Percentiles rank a stretch among this genome's conserved stretches.
Evolutionary conservation across 2,329 filamentous ascomycete species (phyloP).

Genomic region (Fusarium nematophilum): DNA sequence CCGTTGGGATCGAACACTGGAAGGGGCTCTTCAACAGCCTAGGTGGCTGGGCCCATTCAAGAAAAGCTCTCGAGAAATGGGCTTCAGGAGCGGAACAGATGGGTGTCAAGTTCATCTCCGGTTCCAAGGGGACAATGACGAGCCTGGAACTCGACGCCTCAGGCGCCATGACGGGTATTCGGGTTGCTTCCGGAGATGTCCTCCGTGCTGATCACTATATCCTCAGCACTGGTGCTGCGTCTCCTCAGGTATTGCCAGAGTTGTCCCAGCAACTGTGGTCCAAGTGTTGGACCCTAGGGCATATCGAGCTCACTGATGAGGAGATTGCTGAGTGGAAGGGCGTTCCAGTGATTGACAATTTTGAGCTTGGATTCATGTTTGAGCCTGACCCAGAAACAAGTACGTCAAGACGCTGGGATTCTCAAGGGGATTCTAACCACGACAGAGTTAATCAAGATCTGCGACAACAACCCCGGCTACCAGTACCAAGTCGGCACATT

Average conservation of each 20-base stretch:
- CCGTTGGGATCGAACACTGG: constrained; percentile 11
- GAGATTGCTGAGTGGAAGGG: constrained; percentile 20
- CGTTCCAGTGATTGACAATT: constrained; percentile 21
- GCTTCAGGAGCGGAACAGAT: constrained; percentile 8
- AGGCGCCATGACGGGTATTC: constrained; percentile 7
- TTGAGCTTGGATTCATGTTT: constrained; percentile 25
- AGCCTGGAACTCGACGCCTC: not conserved
- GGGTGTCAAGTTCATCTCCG: constrained; percentile 19
- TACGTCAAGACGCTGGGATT: not conserved
- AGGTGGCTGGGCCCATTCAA: constrained; percentile 22
- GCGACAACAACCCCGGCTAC: constrained; percentile 25
- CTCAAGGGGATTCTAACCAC: not conserved
- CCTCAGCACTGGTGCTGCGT: constrained; percentile 20
- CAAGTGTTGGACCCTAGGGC: constrained; percentile 24
- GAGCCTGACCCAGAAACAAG: constrained; percentile 23
- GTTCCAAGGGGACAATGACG: constrained; percentile 12
- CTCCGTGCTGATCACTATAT: constrained; percentile 17
- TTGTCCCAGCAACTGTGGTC: constrained; percentile 20
- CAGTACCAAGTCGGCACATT: constrained; percentile 11
- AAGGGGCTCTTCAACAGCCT: constrained; percentile 20
- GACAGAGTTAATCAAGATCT: constrained; percentile 20
- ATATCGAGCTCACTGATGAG: constrained; percentile 22
- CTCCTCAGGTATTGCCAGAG: constrained; percentile 18
- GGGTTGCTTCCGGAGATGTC: constrained; percentile 12
- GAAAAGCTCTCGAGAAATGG: constrained; percentile 24